Evolutionary conservation across 2,329 filamentous ascomycete genomes (phyloP), one percentile per base, ranked within the genome.

Genomic region (Dothideomycetes sp.): DNA sequence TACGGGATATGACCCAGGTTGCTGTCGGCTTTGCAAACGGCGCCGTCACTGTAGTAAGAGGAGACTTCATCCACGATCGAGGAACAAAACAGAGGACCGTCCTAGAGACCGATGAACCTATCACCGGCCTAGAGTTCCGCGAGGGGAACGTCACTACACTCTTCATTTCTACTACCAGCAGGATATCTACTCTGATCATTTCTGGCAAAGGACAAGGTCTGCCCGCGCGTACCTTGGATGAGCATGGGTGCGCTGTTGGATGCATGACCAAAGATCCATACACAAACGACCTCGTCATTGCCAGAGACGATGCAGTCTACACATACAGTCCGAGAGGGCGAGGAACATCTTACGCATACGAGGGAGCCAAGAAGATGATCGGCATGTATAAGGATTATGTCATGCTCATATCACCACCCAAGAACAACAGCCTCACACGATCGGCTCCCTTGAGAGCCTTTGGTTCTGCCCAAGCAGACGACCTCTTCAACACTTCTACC

Each of bases 1-100:
- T 91, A 19, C 82, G 87, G 36, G 88, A 96, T 60, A 69, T 98
- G 17, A 84, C 84, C 4, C 91, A 98, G 64, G 76, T 96, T 19
- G 91, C 89, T 3, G 83, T 96, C 5, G 93, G 91, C 4, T 98
- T 98, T 57, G 91, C 82, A 10, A 96, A 98, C 61, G 91, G 91
- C 5, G 79, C 88, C 1, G 89, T 98, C 10, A 94, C 87, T 0
- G 79, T 98, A 19, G 84, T 98, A 42, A 77, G 91, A 43, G 91
- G 93, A 45, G 91, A 98, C 57, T 69, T 98, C 36, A 84, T 98
- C 51, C 87, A 98, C 58, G 91, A 98, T 58, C 79, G 91, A 42
- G 91, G 93, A 16, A 87, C 89, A 9, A 87, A 86, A 57, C 91
- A 98, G 59, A 78, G 91, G 38, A 91, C 89, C 24, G 85, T 98